phyloP scores from a whole-genome alignment of 1,284 basidiomycete species.

The Cystobasidiaceae sp. region DNA sequence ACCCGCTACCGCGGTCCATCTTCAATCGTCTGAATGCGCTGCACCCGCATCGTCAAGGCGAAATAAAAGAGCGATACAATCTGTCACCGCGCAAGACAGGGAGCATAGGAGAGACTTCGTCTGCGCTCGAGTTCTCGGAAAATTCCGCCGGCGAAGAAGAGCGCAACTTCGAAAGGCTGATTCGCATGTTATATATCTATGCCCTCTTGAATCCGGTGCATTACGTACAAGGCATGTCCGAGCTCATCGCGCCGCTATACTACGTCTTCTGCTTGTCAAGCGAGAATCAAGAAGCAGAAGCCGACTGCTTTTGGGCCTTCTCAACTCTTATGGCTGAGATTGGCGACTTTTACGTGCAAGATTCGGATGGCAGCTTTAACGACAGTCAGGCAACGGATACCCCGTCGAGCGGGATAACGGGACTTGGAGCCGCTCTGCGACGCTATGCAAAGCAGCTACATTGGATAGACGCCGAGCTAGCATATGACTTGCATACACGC shows the following conservation, averaged over 20 bases:
- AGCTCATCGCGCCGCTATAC: conserved; percentile 28
- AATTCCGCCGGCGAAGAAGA: background rate
- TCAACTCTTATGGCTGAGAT: conserved; percentile 23
- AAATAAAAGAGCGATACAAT: conserved; percentile 26
- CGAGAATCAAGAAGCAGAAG: conserved; percentile 18
- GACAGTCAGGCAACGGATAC: background rate
- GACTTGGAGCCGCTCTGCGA: conserved; percentile 20
- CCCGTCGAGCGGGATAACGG: background rate
- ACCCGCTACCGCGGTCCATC: conserved; percentile 1
- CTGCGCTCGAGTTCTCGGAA: too few species aligned
- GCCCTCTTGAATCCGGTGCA: conserved; percentile 27
- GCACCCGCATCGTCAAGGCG: conserved; percentile 24
- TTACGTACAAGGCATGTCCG: conserved; percentile 30
- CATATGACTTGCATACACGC: conserved; percentile 13
- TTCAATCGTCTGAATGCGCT: conserved; percentile 9
- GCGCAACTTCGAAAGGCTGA: conserved; percentile 22
- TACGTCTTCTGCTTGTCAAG: conserved; percentile 25
- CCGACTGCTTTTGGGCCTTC: conserved; percentile 29
- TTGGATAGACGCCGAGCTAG: conserved; percentile 26
- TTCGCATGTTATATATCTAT: conserved; percentile 27
- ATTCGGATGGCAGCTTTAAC: conserved; percentile 23
- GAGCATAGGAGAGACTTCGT: too few species aligned
- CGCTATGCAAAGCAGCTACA: conserved; percentile 24
- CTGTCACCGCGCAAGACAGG: conserved; percentile 6
- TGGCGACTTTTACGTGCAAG: conserved; percentile 29